Evolutionary conservation across 371 early-diverging fungal species (phyloP).

Genomic region (Mortierella sp.): DNA sequence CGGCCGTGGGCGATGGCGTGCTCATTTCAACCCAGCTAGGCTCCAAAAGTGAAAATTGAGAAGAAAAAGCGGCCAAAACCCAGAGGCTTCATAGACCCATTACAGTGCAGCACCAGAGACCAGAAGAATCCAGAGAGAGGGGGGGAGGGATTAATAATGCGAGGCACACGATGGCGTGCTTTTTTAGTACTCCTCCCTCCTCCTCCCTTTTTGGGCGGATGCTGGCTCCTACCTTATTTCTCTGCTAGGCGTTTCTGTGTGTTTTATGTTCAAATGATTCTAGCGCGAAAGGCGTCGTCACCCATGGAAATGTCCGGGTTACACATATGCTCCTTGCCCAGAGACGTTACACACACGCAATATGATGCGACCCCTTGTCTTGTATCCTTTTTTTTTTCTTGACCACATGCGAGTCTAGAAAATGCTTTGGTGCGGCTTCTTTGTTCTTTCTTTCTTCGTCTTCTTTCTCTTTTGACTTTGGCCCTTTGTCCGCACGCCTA

Average conservation of each 20-base stretch:
- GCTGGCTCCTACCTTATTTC: slow-evolving; percentile 1
- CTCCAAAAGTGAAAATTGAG: slow-evolving; percentile 2
- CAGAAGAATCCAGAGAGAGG: neutral
- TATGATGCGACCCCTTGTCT: neutral
- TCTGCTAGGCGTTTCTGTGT: neutral
- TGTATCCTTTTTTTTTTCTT: no score
- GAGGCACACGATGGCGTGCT: slow-evolving; percentile 21
- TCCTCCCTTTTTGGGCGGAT: neutral
- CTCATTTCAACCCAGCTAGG: slow-evolving; percentile 1
- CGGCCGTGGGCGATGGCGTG: slow-evolving; percentile 12
- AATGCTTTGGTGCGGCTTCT: neutral
- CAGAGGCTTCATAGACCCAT: neutral
- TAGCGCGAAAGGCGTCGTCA: neutral
- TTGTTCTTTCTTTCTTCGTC: neutral
- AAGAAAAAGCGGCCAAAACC: neutral
- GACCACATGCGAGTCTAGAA: neutral
- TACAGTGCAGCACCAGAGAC: neutral
- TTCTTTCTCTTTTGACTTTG: neutral
- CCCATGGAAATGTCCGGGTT: neutral
- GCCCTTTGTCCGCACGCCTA: neutral
- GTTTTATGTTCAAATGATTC: neutral
- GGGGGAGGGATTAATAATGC: slow-evolving; percentile 5
- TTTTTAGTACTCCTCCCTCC: slow-evolving; percentile 23
- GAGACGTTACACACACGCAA: neutral
- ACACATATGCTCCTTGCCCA: neutral